Evolutionary conservation across 2,329 filamentous ascomycete species (phyloP).

Genomic region (Septoria petroselini): DNA sequence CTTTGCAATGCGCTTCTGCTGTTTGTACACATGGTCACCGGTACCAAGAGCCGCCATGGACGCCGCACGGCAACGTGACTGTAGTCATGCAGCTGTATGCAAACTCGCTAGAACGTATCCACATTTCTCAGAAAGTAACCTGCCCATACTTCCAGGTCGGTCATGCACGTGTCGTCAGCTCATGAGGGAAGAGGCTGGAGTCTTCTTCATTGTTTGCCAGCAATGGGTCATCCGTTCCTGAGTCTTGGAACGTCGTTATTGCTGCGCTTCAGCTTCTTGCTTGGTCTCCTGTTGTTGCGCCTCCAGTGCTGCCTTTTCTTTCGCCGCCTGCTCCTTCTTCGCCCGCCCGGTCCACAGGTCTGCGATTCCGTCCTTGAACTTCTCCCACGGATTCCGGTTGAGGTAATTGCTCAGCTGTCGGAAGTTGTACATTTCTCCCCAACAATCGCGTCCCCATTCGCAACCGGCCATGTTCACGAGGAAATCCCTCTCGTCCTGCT

Average conservation of each 20-base stretch:
- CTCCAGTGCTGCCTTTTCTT: background rate
- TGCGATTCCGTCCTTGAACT: constrained; percentile 49
- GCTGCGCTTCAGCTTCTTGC: constrained; percentile 7
- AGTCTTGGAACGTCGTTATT: too few relatives aligned
- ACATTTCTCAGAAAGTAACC: constrained; percentile 6
- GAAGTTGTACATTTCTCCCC: constrained; percentile 96
- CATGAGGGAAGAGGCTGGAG: too few relatives aligned
- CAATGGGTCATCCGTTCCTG: too few relatives aligned
- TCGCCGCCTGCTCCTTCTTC: constrained; percentile 16
- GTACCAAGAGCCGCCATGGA: background rate
- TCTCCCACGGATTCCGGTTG: constrained; percentile 80
- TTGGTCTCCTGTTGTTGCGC: background rate
- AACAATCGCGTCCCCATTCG: constrained; percentile 94
- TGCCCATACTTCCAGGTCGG: constrained; percentile 1
- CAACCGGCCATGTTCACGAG: constrained; percentile 98
- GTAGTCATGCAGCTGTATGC: constrained; percentile 9
- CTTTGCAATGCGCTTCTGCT: too few relatives aligned
- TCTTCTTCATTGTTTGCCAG: too few relatives aligned
- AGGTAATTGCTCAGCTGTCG: constrained; percentile 86
- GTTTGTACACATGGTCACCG: background rate
- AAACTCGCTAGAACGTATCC: constrained; percentile 22
- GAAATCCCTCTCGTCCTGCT: constrained; percentile 81
- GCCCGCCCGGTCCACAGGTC: constrained; percentile 36
- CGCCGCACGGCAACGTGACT: background rate
- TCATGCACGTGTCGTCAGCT: background rate